phyloP scores from a whole-genome alignment of 371 early-diverging fungal genomes.

The Coelomomyces lativittatus region DNA sequence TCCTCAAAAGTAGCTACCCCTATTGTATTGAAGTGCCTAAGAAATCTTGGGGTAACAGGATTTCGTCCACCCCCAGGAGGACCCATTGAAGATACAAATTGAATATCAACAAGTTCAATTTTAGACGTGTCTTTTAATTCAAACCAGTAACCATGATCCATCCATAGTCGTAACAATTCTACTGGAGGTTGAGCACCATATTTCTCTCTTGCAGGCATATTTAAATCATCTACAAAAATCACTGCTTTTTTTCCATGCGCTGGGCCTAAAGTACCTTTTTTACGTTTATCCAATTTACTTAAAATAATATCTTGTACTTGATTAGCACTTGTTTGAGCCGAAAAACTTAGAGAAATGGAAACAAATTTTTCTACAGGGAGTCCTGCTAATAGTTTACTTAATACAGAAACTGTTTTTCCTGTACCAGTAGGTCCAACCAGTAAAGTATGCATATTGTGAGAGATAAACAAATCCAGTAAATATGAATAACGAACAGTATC shows the following conservation, averaged over 20 bases:
- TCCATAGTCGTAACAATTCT: constrained; percentile 38
- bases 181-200: constrained; percentile 41
- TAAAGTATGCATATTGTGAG: constrained; percentile 20
- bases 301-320: constrained; percentile 38
- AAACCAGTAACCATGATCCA: constrained; percentile 33
- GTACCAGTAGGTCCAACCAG: constrained; percentile 37
- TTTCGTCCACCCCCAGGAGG: constrained; percentile 41
- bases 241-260: constrained; percentile 25
- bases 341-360: constrained; percentile 30
- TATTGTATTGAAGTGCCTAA: constrained; percentile 31
- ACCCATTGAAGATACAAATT: constrained; percentile 30
- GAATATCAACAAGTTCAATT: constrained; percentile 37
- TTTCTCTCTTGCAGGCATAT: constrained; percentile 37
- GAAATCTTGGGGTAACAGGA: constrained; percentile 26
- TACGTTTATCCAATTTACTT: constrained; percentile 29
- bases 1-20: constrained; percentile 30
- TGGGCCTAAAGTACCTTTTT: constrained; percentile 41
- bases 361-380: constrained; percentile 12
- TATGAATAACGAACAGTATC: constrained; percentile 32
- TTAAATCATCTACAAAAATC: constrained; percentile 35
- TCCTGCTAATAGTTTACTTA: constrained; percentile 21
- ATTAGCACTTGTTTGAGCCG: constrained; percentile 31
- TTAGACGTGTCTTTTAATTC: constrained; percentile 30
- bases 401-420: constrained; percentile 37
- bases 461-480: constrained; percentile 18